Base-by-base conservation (phyloP, 371 early-diverging fungal species). In the Mortierella sp. region DNA sequence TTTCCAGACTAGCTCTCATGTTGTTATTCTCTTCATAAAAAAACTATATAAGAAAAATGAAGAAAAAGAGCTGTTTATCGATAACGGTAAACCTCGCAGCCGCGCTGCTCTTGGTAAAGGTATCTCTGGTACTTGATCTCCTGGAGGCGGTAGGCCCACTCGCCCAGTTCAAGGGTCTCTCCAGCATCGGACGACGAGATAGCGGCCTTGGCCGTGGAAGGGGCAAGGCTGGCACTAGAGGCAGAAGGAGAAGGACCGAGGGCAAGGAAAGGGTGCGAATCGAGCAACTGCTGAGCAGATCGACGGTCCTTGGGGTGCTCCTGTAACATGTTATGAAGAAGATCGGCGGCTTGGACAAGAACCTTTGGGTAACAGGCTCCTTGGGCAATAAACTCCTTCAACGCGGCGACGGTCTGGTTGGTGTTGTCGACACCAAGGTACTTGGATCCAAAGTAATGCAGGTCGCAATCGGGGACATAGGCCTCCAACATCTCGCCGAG, bases 401-500 rank as follows among this genome's bases (percentile, higher is more conserved):
- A 76, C 79, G 82, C 79, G 8, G 75, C 60, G 14, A 90, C 76
- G 0, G 91, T 89, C 65, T 82, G 76, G 65, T 91, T 89, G 16
- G 93, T 94, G 26, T 92, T 93, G 79, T 92, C 89, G 16, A 89
- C 78, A 21, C 91, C 82, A 24, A 93, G 89, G 65, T 91, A 89
- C 50, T 90, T 88, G 34, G 92, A 91, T 42, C 94, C 94, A 76
- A 94, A 91, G 87, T 91, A 89, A 34, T 91, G 88, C 57, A 94
- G 84, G 50, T 88, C 88, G 50, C 83, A 83, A 28, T 89, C 89
- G 0, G 92, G 92, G 58, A 94, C 80, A 75, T 91, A 93, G 68
- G 89, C 87, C 81, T 93, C 91, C 60, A 94, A 86, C 91, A 91
- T 89, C 90, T 92, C 91, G 13, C 94, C 94, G n/a, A 94, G 78